Conservation (phyloP, 768 basidiomycete genomes). For the Lactarius sanguifluus region DNA sequence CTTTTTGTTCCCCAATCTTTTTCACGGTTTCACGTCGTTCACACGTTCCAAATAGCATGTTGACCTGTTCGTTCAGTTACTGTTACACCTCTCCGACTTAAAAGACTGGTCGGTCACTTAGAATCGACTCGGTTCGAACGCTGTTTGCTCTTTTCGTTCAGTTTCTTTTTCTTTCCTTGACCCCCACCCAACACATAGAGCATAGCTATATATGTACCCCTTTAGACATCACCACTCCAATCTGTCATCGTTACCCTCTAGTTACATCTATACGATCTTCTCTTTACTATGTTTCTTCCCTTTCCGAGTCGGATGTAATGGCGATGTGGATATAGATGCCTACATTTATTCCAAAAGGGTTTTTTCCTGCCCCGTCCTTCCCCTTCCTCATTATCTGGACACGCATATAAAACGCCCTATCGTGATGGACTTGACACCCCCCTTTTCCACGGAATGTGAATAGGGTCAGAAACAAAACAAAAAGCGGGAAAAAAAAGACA, state of each 20-base stretch:
- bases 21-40: neutral
- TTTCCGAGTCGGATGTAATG: slow-evolving; percentile 14
- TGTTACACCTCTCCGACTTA: neutral
- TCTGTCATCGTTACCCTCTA: slow-evolving; percentile 14
- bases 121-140: slow-evolving; percentile 11
- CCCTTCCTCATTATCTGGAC: neutral
- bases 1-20: neutral
- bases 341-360: slow-evolving; percentile 9
- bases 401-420: neutral
- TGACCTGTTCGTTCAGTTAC: neutral
- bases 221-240: slow-evolving; percentile 17
- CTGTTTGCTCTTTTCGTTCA: neutral
- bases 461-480: neutral
- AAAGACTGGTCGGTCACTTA: neutral
- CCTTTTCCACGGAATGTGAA: neutral
- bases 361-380: neutral
- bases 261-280: slow-evolving; percentile 2
- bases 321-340: neutral
- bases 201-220: slow-evolving; percentile 19
- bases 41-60: slow-evolving; percentile 13
- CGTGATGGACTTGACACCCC: neutral
- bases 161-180: neutral
- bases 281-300: neutral
- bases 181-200: slow-evolving; percentile 12
- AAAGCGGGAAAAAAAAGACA: neutral